A percentile compares a stretch with the other conserved stretches of the same genome.
These are phyloP conservation scores for Tylopilus rubrobrunneus DNA, from an alignment of 768 basidiomycete species.

Conservation along the genomic window DNA sequence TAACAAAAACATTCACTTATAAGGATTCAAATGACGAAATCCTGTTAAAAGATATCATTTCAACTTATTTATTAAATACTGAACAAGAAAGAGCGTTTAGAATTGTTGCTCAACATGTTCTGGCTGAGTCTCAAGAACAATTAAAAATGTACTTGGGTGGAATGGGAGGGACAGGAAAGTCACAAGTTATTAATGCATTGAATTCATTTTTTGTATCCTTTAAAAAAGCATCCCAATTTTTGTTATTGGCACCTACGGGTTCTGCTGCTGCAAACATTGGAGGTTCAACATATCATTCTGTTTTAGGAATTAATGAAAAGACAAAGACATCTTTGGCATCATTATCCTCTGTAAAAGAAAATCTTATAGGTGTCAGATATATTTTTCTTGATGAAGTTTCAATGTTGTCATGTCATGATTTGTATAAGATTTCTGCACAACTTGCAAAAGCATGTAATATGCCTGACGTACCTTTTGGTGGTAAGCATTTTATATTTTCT, in stretches of 20 bases:
- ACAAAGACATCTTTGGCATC: background rate
- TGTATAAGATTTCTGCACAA: background rate
- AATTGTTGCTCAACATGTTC: background rate
- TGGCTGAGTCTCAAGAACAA: background rate
- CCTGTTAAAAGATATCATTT: background rate
- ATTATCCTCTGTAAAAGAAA: background rate
- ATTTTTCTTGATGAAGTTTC: background rate
- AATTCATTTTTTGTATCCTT: background rate
- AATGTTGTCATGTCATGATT: background rate
- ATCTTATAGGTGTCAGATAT: background rate
- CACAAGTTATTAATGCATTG: background rate
- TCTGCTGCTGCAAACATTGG: background rate
- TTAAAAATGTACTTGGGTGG: background rate
- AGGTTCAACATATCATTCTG: background rate
- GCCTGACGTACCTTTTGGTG: background rate
- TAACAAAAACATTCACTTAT: background rate
- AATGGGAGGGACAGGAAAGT: too few species aligned
- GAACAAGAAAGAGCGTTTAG: background rate
- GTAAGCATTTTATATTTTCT: too few species aligned
- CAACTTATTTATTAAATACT: background rate
- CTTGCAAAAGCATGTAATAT: background rate
- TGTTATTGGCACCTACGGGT: background rate
- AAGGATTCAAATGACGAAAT: background rate
- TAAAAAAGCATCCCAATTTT: background rate
- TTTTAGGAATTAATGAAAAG: background rate